Base-by-base conservation (phyloP, 2,329 filamentous ascomycete genomes). In the Trichoderma pleuroti region DNA sequence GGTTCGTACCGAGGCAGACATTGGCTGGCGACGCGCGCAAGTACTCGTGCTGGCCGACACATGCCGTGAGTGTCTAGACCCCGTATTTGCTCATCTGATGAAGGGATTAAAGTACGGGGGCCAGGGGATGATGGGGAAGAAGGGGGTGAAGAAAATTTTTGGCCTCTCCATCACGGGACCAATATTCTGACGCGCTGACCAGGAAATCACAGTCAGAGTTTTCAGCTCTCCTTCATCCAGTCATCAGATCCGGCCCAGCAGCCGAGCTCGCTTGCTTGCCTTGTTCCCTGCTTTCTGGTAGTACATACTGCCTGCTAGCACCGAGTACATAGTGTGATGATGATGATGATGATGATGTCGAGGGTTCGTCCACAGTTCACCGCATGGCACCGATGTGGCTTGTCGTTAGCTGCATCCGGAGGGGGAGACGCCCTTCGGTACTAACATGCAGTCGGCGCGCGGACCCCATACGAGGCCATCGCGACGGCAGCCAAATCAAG, bases 41-140 rank as follows among this genome's bases (percentile, higher is more conserved):
- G 39, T 49, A 30, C 60, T 30, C n/a, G 24, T 63, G 14, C 39
- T 60, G 56, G 56, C 65, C 56, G 54, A 60, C 39, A 52, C 65
- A 60, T 61, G 65, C 65, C 36, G 65, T 56, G 56, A 49, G 39
- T 61, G 57, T 68, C 36, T 46, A 46, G 52, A 49, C 65, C 65
- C 65, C 65, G 65, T 68, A 68, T 68, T 60, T 68, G 54, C 65
- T 68, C 65, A 68, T 68, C 65, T 68, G 65, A 68, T 66, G 63
- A 66, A 66, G 32, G 63, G 63, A 66, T 52, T 46, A 52, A 68
- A 52, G 59, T 68, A 68, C 65, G 65, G 65, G 65, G 56, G 30
- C 52, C 65, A 68, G 65, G 65, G 65, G 52, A 60, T 26, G 26
- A 64, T 28, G 68, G 68, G 61, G 68, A 46, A 57, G 36, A 64